Percentiles rank a stretch among this genome's conserved stretches.
phyloP scores from a whole-genome alignment of 257 asterid genomes.

The Plantago major region DNA sequence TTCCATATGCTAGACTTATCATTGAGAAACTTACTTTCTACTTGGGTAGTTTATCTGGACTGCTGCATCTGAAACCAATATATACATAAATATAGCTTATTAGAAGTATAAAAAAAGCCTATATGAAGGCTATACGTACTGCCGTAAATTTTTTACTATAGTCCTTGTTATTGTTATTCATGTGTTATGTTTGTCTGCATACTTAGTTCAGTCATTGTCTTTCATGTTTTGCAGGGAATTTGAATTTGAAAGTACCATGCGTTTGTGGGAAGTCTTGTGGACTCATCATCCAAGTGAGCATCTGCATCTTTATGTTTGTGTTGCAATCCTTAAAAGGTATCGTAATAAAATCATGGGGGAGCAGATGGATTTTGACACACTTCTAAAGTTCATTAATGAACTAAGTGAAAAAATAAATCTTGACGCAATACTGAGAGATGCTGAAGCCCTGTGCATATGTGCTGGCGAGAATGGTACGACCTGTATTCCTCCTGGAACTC shows the following conservation, averaged over 20 bases:
- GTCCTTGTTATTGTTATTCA: neutral
- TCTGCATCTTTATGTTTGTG: conserved; percentile 79
- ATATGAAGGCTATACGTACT: no score
- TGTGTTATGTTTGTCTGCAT: neutral
- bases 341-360: conserved; percentile 81
- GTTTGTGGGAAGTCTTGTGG: conserved; percentile 92
- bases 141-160: neutral
- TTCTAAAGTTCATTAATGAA: conserved; percentile 86
- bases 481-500: conserved; percentile 93
- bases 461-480: conserved; percentile 97
- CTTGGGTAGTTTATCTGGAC: no score
- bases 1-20: no score
- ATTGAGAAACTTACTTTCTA: no score
- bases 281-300: conserved; percentile 86
- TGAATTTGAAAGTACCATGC: conserved; percentile 74
- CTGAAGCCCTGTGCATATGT: conserved; percentile 84
- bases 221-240: conserved; percentile 64
- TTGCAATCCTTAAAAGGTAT: conserved; percentile 73
- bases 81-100: no score
- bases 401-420: conserved; percentile 82
- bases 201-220: neutral
- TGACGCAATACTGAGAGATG: conserved; percentile 79
- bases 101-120: no score
- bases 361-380: conserved; percentile 92
- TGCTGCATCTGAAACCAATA: no score